These are phyloP conservation scores for Quercus variabilis DNA, from an alignment of 306 rosid species.

Conservation along the genomic window DNA sequence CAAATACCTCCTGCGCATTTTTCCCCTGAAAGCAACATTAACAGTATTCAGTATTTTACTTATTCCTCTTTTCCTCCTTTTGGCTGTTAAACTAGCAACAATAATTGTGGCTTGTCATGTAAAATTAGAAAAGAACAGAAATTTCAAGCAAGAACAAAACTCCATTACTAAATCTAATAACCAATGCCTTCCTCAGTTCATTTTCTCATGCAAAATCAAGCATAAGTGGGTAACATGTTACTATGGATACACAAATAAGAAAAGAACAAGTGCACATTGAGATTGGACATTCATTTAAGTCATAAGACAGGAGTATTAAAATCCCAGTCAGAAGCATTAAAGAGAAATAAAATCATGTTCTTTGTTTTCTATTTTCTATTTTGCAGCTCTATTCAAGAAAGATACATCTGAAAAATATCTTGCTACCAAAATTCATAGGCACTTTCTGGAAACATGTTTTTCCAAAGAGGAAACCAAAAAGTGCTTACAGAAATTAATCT, in stretches of 20 bases:
- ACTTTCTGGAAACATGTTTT: slow-evolving; percentile 7
- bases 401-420: slow-evolving; percentile 2
- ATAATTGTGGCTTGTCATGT: background rate
- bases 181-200: background rate
- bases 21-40: slow-evolving; percentile 45
- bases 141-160: background rate
- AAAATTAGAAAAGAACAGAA: background rate
- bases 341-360: background rate
- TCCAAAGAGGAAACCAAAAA: slow-evolving; percentile 5
- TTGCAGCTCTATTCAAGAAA: slow-evolving; percentile 12
- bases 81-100: background rate
- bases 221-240: background rate
- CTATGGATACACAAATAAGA: background rate
- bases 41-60: background rate
- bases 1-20: slow-evolving; percentile 50
- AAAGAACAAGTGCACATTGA: background rate
- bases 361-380: background rate
- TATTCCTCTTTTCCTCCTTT: background rate
- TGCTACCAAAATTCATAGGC: background rate
- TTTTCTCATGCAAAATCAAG: background rate
- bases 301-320: background rate
- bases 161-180: background rate
- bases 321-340: background rate
- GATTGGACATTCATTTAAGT: background rate
- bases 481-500: background rate